Conservation (phyloP, 116 monocot genomes). For the Thalassia testudinum region DNA sequence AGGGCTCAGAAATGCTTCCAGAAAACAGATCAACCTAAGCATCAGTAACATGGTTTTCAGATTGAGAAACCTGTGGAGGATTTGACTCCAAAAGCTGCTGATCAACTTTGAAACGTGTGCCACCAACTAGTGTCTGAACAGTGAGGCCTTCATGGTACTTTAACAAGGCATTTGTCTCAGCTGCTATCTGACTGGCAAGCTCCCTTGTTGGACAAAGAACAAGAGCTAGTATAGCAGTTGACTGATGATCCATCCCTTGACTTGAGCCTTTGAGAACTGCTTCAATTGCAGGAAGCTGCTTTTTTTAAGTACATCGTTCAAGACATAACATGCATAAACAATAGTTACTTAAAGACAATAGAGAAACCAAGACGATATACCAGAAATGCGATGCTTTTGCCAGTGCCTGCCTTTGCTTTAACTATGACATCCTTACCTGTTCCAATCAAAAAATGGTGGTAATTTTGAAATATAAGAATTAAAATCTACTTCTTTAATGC, state of each 20-base stretch:
- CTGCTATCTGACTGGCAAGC: conserved; percentile 90
- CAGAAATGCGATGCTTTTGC: conserved; percentile 85
- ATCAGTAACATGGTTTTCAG: too few relatives aligned
- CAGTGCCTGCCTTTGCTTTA: conserved; percentile 88
- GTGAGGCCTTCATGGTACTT: conserved; percentile 62
- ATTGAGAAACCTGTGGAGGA: conserved; percentile 69
- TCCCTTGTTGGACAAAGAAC: conserved; percentile 90
- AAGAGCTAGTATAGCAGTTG: conserved; percentile 53
- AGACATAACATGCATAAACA: too few relatives aligned
- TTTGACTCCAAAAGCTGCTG: conserved; percentile 72
- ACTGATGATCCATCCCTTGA: conserved; percentile 17
- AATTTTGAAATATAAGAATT: too few relatives aligned
- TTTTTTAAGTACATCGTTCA: conserved; percentile 20
- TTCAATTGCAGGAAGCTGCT: conserved; percentile 99
- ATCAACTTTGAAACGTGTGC: conserved; percentile 92
- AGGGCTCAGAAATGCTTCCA: too few relatives aligned
- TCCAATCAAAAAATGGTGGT: not conserved
- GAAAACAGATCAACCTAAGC: too few relatives aligned
- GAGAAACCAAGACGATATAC: conserved; percentile 21
- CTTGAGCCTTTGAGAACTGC: conserved; percentile 55
- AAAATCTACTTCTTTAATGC: too few relatives aligned
- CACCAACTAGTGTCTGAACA: conserved; percentile 85
- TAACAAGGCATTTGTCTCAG: conserved; percentile 78
- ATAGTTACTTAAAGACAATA: conserved; percentile 3
- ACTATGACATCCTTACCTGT: conserved; percentile 87